phyloP scores from a whole-genome alignment of 495 filamentous ascomycete species.

The Tuber borchii region DNA sequence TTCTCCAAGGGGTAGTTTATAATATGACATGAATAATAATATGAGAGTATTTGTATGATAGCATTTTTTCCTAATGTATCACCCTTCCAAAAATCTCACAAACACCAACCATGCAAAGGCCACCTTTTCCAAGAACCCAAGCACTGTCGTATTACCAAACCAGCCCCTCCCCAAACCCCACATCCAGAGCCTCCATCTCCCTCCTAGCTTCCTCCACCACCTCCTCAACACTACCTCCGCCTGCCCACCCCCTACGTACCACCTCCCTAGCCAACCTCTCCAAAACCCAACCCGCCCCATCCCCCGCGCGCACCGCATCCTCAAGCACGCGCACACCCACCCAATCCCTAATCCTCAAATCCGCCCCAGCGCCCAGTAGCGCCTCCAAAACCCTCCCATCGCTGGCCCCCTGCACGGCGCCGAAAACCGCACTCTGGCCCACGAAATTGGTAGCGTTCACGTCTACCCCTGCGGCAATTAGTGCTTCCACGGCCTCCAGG shows the following conservation, averaged over 20 bases:
- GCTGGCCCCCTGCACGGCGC: neutral
- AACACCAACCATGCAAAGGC: neutral
- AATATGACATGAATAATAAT: too few relatives aligned
- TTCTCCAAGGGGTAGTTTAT: too few relatives aligned
- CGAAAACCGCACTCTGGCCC: neutral
- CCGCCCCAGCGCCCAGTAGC: neutral
- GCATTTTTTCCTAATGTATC: neutral
- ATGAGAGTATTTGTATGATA: neutral
- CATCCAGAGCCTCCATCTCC: neutral
- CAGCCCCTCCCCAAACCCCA: neutral
- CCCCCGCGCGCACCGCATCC: neutral
- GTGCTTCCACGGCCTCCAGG: neutral
- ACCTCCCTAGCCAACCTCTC: neutral
- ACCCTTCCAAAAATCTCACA: neutral
- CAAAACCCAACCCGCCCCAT: neutral
- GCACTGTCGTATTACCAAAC: neutral
- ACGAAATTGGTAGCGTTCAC: neutral
- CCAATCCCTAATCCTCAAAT: neutral
- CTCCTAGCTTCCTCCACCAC: neutral
- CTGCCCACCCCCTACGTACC: neutral
- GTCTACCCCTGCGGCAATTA: neutral
- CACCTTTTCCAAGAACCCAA: neutral
- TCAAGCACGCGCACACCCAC: neutral
- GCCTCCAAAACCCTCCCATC: neutral
- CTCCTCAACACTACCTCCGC: neutral